Percentiles rank a stretch among this genome's conserved stretches.
Evolutionary conservation across 768 basidiomycete species (phyloP).

Genomic region (Paxillus involutus): DNA sequence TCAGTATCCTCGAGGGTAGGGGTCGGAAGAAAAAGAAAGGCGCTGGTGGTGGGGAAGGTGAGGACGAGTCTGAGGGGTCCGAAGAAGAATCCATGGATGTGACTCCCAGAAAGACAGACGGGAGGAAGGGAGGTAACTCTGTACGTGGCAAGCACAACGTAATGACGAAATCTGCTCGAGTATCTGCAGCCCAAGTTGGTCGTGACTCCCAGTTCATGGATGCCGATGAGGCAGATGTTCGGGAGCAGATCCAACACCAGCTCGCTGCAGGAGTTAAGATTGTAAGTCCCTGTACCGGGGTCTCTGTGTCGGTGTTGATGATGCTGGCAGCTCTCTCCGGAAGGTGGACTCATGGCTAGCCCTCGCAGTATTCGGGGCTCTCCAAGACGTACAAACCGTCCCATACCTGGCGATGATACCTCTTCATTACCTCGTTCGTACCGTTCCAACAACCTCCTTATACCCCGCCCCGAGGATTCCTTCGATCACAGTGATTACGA

Average conservation of each 20-base stretch:
- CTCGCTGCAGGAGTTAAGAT: conserved; percentile 72
- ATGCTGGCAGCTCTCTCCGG: conserved; percentile 55
- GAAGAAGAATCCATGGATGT: conserved; percentile 53
- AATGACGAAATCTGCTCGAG: conserved; percentile 32
- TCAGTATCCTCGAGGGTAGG: conserved; percentile 81
- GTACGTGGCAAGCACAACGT: conserved; percentile 30
- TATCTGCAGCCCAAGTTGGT: conserved; percentile 45
- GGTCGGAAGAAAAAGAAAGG: conserved; percentile 30
- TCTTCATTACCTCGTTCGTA: conserved; percentile 39
- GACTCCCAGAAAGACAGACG: conserved; percentile 56
- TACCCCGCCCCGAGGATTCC: conserved; percentile 44
- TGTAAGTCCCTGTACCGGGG: conserved; percentile 39
- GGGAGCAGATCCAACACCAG: conserved; percentile 86
- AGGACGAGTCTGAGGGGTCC: conserved; percentile 36
- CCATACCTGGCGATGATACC: conserved; percentile 35
- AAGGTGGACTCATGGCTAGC: conserved; percentile 58
- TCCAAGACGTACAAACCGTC: conserved; percentile 53
- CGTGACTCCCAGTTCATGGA: conserved; percentile 86
- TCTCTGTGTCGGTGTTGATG: conserved; percentile 13
- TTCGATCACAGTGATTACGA: conserved; percentile 44
- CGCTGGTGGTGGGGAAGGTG: conserved; percentile 32
- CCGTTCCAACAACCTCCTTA: conserved; percentile 42
- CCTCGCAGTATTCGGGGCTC: conserved; percentile 71
- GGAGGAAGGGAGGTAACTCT: conserved; percentile 37
- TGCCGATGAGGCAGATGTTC: conserved; percentile 79